phyloP scores from a whole-genome alignment of 371 early-diverging fungal species.

The Syncephalastrum sp. region DNA sequence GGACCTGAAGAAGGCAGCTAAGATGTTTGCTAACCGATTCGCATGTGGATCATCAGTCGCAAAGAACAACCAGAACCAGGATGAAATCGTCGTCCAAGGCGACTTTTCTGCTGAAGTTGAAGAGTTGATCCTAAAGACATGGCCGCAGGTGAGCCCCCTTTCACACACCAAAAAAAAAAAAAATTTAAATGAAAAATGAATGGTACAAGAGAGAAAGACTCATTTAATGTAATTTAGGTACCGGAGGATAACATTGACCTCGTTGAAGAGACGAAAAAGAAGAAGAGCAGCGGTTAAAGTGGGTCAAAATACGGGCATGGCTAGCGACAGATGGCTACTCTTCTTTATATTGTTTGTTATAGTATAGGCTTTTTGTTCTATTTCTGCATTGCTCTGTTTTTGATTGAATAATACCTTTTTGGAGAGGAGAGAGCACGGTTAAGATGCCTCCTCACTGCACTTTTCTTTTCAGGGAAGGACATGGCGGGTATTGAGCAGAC shows the following conservation, averaged over 20 bases:
- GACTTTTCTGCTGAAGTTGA: constrained; percentile 84
- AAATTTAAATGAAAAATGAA: too few relatives aligned
- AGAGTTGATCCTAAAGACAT: constrained; percentile 60
- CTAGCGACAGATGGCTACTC: too few relatives aligned
- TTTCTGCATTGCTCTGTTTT: not conserved
- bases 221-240: constrained; percentile 34
- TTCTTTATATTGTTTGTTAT: not conserved
- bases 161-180: too few relatives aligned
- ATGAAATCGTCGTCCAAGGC: constrained; percentile 95
- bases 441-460: too few relatives aligned
- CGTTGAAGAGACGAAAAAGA: constrained; percentile 67
- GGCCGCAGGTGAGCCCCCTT: constrained; percentile 51
- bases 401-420: too few relatives aligned
- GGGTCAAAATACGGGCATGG: too few relatives aligned
- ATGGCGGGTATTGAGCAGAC: constrained; percentile 1
- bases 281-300: constrained; percentile 17
- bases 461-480: too few relatives aligned
- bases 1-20: constrained; percentile 93
- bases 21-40: constrained; percentile 89
- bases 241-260: constrained; percentile 68
- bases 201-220: not conserved
- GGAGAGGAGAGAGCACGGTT: too few relatives aligned
- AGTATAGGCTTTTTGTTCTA: not conserved
- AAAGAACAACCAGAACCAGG: constrained; percentile 85
- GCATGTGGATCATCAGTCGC: constrained; percentile 92